A percentile compares a stretch with the other conserved stretches of the same genome.
Evolutionary conservation across 768 basidiomycete genomes (phyloP).

Genomic region (Sporobolomyces pararoseus): DNA sequence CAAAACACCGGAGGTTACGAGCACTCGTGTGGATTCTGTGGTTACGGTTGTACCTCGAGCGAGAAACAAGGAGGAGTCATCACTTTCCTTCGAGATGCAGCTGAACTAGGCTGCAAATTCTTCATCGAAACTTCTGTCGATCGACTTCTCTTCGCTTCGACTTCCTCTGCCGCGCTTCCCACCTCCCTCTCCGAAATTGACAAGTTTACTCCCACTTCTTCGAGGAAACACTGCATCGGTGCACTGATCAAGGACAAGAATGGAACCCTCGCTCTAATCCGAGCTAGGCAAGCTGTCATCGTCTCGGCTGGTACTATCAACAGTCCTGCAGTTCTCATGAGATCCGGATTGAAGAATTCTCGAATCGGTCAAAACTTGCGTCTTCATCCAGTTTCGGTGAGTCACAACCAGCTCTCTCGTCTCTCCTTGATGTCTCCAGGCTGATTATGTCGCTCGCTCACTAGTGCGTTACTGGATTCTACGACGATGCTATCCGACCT

Average conservation of each 20-base stretch:
- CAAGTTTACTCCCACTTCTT: constrained; percentile 20
- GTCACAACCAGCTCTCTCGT: neutral
- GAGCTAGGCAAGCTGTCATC: constrained; percentile 40
- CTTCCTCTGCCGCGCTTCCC: neutral
- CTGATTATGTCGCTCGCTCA: too few species aligned
- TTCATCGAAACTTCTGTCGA: constrained; percentile 34
- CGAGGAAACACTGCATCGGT: constrained; percentile 36
- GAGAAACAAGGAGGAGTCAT: constrained; percentile 42
- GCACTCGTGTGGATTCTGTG: constrained; percentile 43
- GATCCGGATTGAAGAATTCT: constrained; percentile 45
- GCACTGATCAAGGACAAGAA: constrained; percentile 30
- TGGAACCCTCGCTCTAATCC: constrained; percentile 26
- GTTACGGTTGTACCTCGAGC: constrained; percentile 38
- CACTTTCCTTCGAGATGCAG: constrained; percentile 41
- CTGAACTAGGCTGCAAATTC: constrained; percentile 38
- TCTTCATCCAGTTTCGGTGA: constrained; percentile 43
- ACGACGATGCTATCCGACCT: constrained; percentile 42
- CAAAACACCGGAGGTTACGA: constrained; percentile 42
- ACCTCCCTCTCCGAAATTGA: constrained; percentile 14
- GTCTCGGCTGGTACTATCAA: constrained; percentile 45
- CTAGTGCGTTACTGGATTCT: constrained; percentile 42
- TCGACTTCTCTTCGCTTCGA: constrained; percentile 37
- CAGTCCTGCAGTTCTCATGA: constrained; percentile 45
- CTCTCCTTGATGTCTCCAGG: neutral
- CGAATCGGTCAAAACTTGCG: constrained; percentile 46